Evolutionary conservation across 257 asterid species (phyloP).

Genomic region (Gentiana straminea): DNA sequence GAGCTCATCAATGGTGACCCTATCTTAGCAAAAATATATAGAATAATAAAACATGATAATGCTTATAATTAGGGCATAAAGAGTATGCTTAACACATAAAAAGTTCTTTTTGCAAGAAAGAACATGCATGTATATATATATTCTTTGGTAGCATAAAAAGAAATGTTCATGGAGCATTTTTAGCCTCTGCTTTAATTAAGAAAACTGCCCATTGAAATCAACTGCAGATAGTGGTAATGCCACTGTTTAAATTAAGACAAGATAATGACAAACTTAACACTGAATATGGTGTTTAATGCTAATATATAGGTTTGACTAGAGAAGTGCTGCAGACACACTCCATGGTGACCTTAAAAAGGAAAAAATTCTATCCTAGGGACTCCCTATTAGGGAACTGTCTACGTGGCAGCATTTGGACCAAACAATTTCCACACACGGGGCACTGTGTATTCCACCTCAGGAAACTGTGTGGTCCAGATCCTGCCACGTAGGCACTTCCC

Average conservation of each 20-base stretch:
- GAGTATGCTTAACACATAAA: neutral
- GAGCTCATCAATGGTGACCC: neutral
- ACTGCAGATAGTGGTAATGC: slow-evolving; percentile 34
- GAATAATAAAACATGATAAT: too few relatives aligned
- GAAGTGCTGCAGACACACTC: too few relatives aligned
- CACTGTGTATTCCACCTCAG: too few relatives aligned
- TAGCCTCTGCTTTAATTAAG: slow-evolving; percentile 32
- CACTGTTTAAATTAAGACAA: slow-evolving; percentile 31
- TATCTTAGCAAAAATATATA: neutral
- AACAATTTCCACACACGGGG: too few relatives aligned
- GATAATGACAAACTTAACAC: slow-evolving; percentile 32
- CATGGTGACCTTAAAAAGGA: too few relatives aligned
- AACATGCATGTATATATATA: neutral
- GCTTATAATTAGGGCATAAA: neutral
- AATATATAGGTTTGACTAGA: too few relatives aligned
- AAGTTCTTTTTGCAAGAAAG: neutral
- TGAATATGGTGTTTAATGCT: too few relatives aligned
- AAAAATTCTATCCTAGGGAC: too few relatives aligned
- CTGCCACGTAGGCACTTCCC: too few relatives aligned
- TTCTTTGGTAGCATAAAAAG: slow-evolving; percentile 21
- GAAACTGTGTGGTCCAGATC: too few relatives aligned
- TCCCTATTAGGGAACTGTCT: too few relatives aligned
- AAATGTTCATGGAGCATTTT: slow-evolving; percentile 17
- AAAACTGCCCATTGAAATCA: slow-evolving; percentile 30
- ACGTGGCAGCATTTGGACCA: too few relatives aligned